Conservation (phyloP, 2,329 filamentous ascomycete genomes). For the Colletotrichum cordylinicola region DNA sequence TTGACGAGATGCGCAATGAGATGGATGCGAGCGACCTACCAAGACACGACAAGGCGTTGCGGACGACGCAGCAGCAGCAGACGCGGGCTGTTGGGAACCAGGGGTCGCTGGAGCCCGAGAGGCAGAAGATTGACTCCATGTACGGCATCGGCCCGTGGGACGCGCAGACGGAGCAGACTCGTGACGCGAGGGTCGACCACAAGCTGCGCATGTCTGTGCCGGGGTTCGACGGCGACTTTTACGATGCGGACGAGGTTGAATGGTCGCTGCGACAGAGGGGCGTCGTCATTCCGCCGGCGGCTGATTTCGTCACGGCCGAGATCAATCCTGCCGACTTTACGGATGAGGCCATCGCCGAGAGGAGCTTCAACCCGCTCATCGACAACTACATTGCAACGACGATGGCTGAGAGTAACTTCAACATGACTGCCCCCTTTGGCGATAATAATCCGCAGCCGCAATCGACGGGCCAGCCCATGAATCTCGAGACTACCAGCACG, state of each 20-base stretch:
- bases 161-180: slow-evolving; percentile 39
- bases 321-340: slow-evolving; percentile 51
- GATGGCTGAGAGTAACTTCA: not conserved
- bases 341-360: not conserved
- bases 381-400: not conserved
- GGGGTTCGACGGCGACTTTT: slow-evolving; percentile 77
- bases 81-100: slow-evolving; percentile 39
- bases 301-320: slow-evolving; percentile 66
- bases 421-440: not conserved
- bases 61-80: not conserved
- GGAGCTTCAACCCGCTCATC: not conserved
- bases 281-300: slow-evolving; percentile 64
- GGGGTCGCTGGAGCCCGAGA: slow-evolving; percentile 32
- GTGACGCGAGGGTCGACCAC: slow-evolving; percentile 47
- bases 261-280: slow-evolving; percentile 71
- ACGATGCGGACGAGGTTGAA: slow-evolving; percentile 79
- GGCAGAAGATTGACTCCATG: slow-evolving; percentile 35
- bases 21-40: not conserved
- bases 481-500: not conserved
- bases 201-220: slow-evolving; percentile 59
- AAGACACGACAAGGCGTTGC: not conserved
- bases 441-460: rapidly evolving
- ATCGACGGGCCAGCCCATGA: not conserved
- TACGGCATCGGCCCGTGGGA: slow-evolving; percentile 53
- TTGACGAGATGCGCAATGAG: slow-evolving; percentile 30